Percentiles rank a stretch among this genome's conserved stretches.
phyloP scores from a whole-genome alignment of 805 yeast species.

The Pichia gijzeniarum region DNA sequence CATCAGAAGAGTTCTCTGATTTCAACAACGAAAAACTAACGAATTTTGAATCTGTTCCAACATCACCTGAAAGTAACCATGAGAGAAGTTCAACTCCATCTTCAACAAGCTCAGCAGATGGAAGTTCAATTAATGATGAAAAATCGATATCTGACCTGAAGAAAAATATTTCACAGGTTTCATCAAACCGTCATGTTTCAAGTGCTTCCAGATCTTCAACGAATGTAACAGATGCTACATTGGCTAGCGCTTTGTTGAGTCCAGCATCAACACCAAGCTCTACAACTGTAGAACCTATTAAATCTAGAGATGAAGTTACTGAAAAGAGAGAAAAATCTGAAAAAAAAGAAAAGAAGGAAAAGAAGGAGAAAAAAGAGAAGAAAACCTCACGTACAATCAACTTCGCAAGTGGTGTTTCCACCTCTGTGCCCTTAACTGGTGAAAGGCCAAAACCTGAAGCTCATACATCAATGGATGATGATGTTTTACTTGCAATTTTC shows the following conservation, averaged over 20 bases:
- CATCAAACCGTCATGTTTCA: slow-evolving; percentile 8
- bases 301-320: not conserved
- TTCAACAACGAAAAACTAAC: slow-evolving; percentile 12
- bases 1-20: slow-evolving; percentile 18
- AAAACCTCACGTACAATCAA: slow-evolving; percentile 37
- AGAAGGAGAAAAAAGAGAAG: slow-evolving; percentile 26
- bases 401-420: slow-evolving; percentile 66
- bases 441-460: slow-evolving; percentile 66
- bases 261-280: slow-evolving; percentile 8
- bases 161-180: not conserved
- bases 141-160: not conserved
- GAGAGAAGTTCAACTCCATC: slow-evolving; percentile 37
- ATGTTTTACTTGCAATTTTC: slow-evolving; percentile 70
- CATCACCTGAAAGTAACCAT: slow-evolving; percentile 28
- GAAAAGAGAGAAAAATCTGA: slow-evolving; percentile 13
- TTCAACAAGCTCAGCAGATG: slow-evolving; percentile 27
- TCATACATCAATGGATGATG: slow-evolving; percentile 60
- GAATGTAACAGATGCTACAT: too few species aligned
- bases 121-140: slow-evolving; percentile 21
- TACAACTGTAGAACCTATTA: slow-evolving; percentile 12
- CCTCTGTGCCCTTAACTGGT: slow-evolving; percentile 76
- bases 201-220: slow-evolving; percentile 7
- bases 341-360: slow-evolving; percentile 20
- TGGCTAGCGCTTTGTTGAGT: slow-evolving; percentile 7
- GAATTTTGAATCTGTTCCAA: slow-evolving; percentile 18